phyloP scores from a whole-genome alignment of 1,284 basidiomycete species.

The Puccinia brachypodii region DNA sequence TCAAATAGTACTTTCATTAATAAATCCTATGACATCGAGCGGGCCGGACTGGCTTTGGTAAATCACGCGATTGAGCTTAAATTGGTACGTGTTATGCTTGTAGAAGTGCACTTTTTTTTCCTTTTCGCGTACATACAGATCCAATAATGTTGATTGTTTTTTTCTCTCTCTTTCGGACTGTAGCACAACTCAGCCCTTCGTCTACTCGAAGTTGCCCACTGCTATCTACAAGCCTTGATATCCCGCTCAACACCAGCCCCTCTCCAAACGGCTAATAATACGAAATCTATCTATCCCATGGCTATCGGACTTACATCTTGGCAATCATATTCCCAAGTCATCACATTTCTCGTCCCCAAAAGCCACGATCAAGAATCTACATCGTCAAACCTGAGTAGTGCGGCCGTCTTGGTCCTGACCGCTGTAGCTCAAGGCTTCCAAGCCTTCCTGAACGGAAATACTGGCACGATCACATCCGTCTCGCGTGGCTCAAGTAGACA shows the following conservation, averaged over 20 bases:
- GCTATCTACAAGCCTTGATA: conserved; percentile 28
- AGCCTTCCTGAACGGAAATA: conserved; percentile 40
- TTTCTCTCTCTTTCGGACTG: too few species aligned
- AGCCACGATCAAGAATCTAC: conserved; percentile 18
- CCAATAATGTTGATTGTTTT: too few species aligned
- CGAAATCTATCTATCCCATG: conserved; percentile 29
- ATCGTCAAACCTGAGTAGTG: conserved; percentile 14
- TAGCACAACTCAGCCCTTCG: conserved; percentile 46
- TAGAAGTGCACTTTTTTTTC: neutral
- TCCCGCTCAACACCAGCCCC: neutral
- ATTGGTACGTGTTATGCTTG: conserved; percentile 20
- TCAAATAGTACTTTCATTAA: neutral
- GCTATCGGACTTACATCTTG: conserved; percentile 29
- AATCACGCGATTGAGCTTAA: conserved; percentile 42
- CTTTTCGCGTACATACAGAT: neutral
- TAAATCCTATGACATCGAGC: conserved; percentile 27
- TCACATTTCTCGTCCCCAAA: conserved; percentile 25
- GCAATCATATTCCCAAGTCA: conserved; percentile 26
- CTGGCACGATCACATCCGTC: neutral
- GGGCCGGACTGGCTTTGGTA: conserved; percentile 42
- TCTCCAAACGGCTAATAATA: neutral
- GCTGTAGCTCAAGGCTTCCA: conserved; percentile 45
- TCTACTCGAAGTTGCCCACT: conserved; percentile 35
- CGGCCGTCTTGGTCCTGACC: conserved; percentile 17
- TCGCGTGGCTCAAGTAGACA: conserved; percentile 3